phyloP scores from a whole-genome alignment of 352 stramenopile species.

The Nannochloropsis limnetica region DNA sequence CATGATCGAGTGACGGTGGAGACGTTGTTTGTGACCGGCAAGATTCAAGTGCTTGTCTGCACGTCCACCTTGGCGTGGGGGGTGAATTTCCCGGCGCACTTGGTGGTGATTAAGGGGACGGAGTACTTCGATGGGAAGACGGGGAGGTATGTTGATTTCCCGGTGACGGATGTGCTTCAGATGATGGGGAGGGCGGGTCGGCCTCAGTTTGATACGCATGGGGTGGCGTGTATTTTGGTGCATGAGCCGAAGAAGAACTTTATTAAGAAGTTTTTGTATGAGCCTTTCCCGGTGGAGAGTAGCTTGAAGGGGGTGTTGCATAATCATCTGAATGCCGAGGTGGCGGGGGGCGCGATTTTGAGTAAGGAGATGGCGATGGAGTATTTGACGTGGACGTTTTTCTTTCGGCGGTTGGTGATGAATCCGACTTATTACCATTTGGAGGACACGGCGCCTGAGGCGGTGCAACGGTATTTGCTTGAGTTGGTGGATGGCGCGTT shows the following conservation, averaged over 20 bases:
- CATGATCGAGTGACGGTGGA: constrained; percentile 90
- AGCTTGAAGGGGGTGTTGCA: constrained; percentile 73
- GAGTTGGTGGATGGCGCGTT: constrained; percentile 66
- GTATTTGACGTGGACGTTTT: constrained; percentile 93
- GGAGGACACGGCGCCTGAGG: constrained; percentile 57
- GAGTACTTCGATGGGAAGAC: constrained; percentile 87
- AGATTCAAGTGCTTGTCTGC: constrained; percentile 85
- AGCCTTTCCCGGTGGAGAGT: constrained; percentile 92
- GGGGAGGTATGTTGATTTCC: constrained; percentile 91
- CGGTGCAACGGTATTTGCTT: constrained; percentile 66
- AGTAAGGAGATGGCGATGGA: constrained; percentile 74
- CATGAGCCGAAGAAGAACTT: constrained; percentile 97
- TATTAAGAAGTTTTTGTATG: constrained; percentile 94
- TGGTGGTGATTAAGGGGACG: constrained; percentile 97
- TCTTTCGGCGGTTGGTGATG: constrained; percentile 82
- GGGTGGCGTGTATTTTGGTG: constrained; percentile 87
- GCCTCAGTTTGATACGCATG: constrained; percentile 76
- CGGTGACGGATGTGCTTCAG: constrained; percentile 94
- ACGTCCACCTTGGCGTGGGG: constrained; percentile 84
- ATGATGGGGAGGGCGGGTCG: constrained; percentile 89
- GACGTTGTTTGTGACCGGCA: constrained; percentile 81
- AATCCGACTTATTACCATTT: constrained; percentile 92
- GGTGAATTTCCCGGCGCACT: constrained; percentile 67
- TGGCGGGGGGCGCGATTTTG: constrained; percentile 77
- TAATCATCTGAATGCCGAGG: constrained; percentile 94